A percentile compares a stretch with the other conserved stretches of the same genome.
These are phyloP conservation scores for Pilatotrama ljubarskyi DNA, from an alignment of 768 basidiomycete species.

Conservation along the genomic window DNA sequence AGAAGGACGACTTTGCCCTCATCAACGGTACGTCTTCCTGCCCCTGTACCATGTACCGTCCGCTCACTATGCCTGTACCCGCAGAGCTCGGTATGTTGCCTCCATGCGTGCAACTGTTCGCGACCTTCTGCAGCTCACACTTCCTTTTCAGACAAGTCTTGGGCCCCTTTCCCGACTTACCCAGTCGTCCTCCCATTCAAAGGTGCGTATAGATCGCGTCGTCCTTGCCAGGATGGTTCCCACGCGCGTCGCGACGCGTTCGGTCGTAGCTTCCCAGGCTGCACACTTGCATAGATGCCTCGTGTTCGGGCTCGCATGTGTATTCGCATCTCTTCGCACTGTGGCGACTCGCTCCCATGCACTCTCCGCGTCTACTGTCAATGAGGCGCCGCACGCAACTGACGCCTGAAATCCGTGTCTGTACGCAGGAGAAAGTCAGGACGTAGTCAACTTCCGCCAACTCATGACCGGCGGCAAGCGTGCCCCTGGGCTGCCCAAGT, in stretches of 20 bases:
- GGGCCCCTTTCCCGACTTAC: slow-evolving; percentile 81
- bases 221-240: too few species aligned
- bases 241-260: too few species aligned
- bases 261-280: not conserved
- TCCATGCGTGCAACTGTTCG: too few species aligned
- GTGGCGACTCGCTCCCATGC: too few species aligned
- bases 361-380: too few species aligned
- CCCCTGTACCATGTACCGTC: not conserved
- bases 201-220: too few species aligned
- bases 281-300: too few species aligned
- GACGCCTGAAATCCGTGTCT: not conserved
- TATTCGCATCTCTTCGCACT: too few species aligned
- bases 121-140: not conserved
- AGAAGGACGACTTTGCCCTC: slow-evolving; percentile 65
- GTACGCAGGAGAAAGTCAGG: slow-evolving; percentile 52
- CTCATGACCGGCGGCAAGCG: slow-evolving; percentile 37
- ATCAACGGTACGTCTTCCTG: slow-evolving; percentile 54
- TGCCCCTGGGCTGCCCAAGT: slow-evolving; percentile 66
- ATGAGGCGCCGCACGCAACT: not conserved
- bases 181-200: slow-evolving; percentile 79
- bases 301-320: too few species aligned
- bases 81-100: slow-evolving; percentile 31
- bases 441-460: slow-evolving; percentile 69
- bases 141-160: slow-evolving; percentile 53
- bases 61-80: not conserved